phyloP scores from a whole-genome alignment of 83 land plant genomes.

The Picea abies region DNA sequence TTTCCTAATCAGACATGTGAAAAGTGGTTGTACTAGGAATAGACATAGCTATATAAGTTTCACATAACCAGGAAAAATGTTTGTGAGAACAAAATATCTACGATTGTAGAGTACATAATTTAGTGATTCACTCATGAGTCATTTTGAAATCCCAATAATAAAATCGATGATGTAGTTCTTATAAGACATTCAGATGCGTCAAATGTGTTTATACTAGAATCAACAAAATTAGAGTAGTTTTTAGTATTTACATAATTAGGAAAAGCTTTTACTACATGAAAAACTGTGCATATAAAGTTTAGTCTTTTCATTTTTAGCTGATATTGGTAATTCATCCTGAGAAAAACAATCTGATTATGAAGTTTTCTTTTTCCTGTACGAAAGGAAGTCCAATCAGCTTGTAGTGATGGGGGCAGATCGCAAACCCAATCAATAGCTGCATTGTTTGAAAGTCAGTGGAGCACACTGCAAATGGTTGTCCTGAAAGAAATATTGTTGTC shows the following conservation, averaged over 20 bases:
- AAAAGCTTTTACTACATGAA: not conserved
- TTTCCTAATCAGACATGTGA: not conserved
- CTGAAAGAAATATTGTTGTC: constrained; percentile 85
- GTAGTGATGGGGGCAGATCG: constrained; percentile 47
- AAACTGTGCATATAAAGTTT: not conserved
- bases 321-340: not conserved
- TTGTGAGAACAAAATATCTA: not conserved
- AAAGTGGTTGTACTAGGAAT: not conserved
- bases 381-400: constrained; percentile 35
- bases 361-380: not conserved
- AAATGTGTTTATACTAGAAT: not conserved
- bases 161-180: not conserved
- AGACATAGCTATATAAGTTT: not conserved
- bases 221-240: not conserved
- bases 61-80: not conserved
- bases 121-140: too few species aligned
- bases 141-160: not conserved
- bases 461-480: constrained; percentile 94
- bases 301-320: not conserved
- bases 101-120: not conserved
- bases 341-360: constrained; percentile 1
- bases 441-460: constrained; percentile 88
- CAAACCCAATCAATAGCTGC: constrained; percentile 57
- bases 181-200: not conserved
- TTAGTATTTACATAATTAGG: not conserved